Evolutionary conservation across 768 basidiomycete genomes (phyloP), one percentile per base, ranked within the genome.

Genomic region (Tulasnella sp.): DNA sequence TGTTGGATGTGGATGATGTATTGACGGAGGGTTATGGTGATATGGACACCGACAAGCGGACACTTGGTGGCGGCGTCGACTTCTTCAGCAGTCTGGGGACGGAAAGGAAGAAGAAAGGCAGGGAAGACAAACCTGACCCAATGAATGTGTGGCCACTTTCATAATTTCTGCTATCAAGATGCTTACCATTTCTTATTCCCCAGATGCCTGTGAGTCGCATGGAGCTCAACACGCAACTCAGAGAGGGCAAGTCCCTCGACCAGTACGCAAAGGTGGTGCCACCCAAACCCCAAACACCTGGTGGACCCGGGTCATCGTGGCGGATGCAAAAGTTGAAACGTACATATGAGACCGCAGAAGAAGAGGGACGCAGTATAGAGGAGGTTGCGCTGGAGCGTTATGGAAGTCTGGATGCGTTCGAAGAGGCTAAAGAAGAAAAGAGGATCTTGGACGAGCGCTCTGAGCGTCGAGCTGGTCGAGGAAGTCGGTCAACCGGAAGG

Each of bases 301-400:
- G 95, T 2, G 92, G 91, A 1, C 87, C 93, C 3, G 95, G 95
- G 10, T 91, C 90, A 2, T 84, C 83, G 68, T 99, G 96, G 95
- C 84, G 96, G 15, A 98, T 98, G 96, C 92, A 89, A 84, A 91
- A 93, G 66, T 80, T 99, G 0, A 81, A 84, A 42, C 79, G 88
- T 15, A 85, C 91, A 0, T 94, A 90, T 68, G 95, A 98, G 69
- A 80, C 87, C 2, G 91, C 88, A 0, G 84, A 90, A 61, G 94
- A 97, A 67, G 91, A 94, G 70, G 79, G 80, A 4, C 72, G 76
- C 3, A 68, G 82, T 0, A 69, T 90, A 10, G 85, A 89, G 64
- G 80, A 92, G 61, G 80, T 98, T 29, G 95, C 86, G 0, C 64
- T 88, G 11, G 95, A 98, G 61, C 81, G 93, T 4, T 98, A 96